A percentile compares a stretch with the other conserved stretches of the same genome.
Conservation (phyloP, 73 alveolate genomes). For the Tetrahymena borealis region DNA sequence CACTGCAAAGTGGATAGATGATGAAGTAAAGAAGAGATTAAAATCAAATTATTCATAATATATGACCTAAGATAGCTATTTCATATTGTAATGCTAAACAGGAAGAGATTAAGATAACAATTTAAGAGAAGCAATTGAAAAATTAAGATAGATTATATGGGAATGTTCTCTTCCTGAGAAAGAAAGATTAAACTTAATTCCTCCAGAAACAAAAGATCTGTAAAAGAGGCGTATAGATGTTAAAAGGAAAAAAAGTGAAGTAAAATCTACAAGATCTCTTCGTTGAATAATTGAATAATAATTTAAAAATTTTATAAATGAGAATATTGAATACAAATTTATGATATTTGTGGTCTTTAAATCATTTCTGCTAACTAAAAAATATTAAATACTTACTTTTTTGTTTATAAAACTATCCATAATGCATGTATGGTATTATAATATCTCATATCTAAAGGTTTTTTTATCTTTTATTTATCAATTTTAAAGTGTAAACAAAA, state of each 20-base stretch:
- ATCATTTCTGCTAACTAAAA: too few species aligned
- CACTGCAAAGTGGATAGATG: slow-evolving; percentile 34
- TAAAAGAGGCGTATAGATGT: slow-evolving; percentile 10
- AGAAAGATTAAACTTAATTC: slow-evolving; percentile 13
- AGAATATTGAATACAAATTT: too few species aligned
- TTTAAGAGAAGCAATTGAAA: slow-evolving; percentile 47
- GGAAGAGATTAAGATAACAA: slow-evolving; percentile 31
- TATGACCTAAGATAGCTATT: slow-evolving; percentile 37
- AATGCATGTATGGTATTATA: too few species aligned
- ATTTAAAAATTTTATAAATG: not conserved
- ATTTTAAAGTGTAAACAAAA: too few species aligned
- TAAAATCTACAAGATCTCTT: slow-evolving; percentile 19
- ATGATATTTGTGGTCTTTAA: too few species aligned
- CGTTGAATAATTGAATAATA: not conserved
- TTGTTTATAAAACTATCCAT: too few species aligned
- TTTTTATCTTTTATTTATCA: too few species aligned
- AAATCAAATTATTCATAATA: slow-evolving; percentile 3
- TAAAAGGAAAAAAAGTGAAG: slow-evolving; percentile 24
- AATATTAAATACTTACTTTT: too few species aligned
- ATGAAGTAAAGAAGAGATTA: slow-evolving; percentile 24
- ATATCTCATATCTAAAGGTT: too few species aligned
- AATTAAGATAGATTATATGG: slow-evolving; percentile 15
- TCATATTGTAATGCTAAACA: slow-evolving; percentile 34
- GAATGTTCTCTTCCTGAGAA: slow-evolving; percentile 42
- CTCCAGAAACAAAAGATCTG: slow-evolving; percentile 19